Conservation (phyloP, 805 yeast genomes). For the Kockiozyma suomiensis region DNA sequence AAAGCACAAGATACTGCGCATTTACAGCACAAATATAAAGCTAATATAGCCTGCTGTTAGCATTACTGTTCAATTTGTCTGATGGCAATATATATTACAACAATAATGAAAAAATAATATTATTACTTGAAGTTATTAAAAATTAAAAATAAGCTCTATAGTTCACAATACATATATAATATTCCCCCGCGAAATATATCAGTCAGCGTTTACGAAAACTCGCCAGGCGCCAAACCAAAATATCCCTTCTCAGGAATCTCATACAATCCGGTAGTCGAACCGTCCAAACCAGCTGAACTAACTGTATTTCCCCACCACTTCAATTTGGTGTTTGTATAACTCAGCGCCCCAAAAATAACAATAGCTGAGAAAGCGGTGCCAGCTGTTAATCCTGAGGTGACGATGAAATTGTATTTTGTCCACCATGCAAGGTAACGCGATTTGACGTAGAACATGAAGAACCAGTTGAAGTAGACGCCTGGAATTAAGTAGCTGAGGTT, state of each 20-base stretch:
- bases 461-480: conserved; percentile 50
- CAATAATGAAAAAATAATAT: too few species aligned
- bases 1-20: too few species aligned
- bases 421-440: conserved; percentile 65
- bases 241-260: conserved; percentile 18
- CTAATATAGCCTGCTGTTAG: too few species aligned
- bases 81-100: too few species aligned
- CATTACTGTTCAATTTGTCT: too few species aligned
- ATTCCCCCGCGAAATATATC: too few species aligned
- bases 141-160: neutral
- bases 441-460: conserved; percentile 60
- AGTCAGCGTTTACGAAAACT: conserved; percentile 1
- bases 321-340: conserved; percentile 40
- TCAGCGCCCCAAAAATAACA: conserved; percentile 53
- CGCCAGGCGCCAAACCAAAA: conserved; percentile 17
- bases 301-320: conserved; percentile 63
- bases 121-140: neutral
- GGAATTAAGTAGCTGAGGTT: conserved; percentile 41
- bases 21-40: too few species aligned
- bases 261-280: conserved; percentile 9
- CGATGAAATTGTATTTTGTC: conserved; percentile 69
- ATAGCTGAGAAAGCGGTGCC: conserved; percentile 67
- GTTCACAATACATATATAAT: neutral
- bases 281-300: conserved; percentile 23
- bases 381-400: conserved; percentile 68